phyloP scores from a whole-genome alignment of 345 rosid genomes.

The Cardamine resedifolia region DNA sequence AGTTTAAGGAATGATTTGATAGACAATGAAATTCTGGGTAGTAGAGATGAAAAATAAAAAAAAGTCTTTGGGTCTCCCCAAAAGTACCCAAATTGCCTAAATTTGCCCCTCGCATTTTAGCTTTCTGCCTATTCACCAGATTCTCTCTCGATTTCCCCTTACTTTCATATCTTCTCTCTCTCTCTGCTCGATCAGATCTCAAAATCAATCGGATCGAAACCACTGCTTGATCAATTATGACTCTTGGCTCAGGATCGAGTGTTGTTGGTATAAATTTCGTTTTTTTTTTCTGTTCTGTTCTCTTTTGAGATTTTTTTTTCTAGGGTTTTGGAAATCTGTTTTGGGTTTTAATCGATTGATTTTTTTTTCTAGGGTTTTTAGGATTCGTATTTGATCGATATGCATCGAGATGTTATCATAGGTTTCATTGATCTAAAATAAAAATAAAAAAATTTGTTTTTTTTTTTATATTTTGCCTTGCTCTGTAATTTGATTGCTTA shows the following conservation, averaged over 20 bases:
- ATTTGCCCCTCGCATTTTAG: constrained; percentile 12
- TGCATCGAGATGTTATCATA: not conserved
- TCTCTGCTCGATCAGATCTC: constrained; percentile 47
- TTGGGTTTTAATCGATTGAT: constrained; percentile 22
- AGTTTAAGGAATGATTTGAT: not conserved
- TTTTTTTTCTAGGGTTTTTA: constrained; percentile 1
- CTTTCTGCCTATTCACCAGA: constrained; percentile 32
- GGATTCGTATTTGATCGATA: not conserved
- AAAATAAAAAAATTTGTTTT: too few relatives aligned
- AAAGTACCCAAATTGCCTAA: constrained; percentile 8
- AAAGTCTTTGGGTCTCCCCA: not conserved
- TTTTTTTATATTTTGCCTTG: not conserved
- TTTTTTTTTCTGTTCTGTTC: constrained; percentile 11
- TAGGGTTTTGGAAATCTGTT: constrained; percentile 27
- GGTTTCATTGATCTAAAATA: constrained; percentile 12
- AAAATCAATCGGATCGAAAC: constrained; percentile 19
- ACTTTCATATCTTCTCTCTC: constrained; percentile 2
- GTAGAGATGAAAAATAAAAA: not conserved
- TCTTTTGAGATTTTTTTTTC: not conserved
- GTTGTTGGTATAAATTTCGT: constrained; percentile 56
- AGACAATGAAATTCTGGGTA: not conserved
- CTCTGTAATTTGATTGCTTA: not conserved
- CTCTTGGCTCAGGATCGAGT: constrained; percentile 91
- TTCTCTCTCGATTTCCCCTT: constrained; percentile 25
- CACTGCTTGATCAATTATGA: constrained; percentile 46